Evolutionary conservation across 257 asterid genomes (phyloP).

Genomic region (Nicotiana noctiflora): DNA sequence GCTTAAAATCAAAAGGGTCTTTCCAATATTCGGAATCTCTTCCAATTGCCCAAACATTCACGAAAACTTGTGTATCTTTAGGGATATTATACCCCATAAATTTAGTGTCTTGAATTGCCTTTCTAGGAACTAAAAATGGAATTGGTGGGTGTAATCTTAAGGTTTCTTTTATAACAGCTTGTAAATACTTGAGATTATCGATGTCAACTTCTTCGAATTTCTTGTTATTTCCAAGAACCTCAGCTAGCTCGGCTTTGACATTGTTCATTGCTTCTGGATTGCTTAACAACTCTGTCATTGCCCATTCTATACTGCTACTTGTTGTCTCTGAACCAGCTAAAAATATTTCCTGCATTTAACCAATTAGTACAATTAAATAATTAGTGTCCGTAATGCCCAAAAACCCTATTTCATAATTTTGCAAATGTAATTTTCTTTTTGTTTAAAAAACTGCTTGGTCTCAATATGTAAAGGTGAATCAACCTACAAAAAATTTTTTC

Average conservation of each 20-base stretch:
- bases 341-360: conserved; percentile 45
- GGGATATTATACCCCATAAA: conserved; percentile 44
- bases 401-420: no score
- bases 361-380: neutral
- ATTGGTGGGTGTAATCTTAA: conserved; percentile 47
- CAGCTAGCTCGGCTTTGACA: conserved; percentile 36
- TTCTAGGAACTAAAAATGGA: conserved; percentile 48
- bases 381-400: no score
- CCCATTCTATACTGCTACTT: conserved; percentile 62
- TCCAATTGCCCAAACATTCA: conserved; percentile 52
- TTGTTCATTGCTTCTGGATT: conserved; percentile 41
- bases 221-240: conserved; percentile 22
- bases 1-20: conserved; percentile 40
- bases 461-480: no score
- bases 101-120: conserved; percentile 35
- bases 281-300: conserved; percentile 55
- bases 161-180: conserved; percentile 46
- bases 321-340: conserved; percentile 69
- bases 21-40: conserved; percentile 44
- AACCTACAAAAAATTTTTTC: no score
- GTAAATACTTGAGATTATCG: conserved; percentile 41
- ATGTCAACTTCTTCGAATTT: conserved; percentile 43
- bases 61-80: conserved; percentile 40
- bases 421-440: no score
- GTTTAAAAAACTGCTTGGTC: no score